These are phyloP conservation scores for Xylariaceae sp. DNA, from an alignment of 2,329 filamentous ascomycete species.

Conservation along the genomic window DNA sequence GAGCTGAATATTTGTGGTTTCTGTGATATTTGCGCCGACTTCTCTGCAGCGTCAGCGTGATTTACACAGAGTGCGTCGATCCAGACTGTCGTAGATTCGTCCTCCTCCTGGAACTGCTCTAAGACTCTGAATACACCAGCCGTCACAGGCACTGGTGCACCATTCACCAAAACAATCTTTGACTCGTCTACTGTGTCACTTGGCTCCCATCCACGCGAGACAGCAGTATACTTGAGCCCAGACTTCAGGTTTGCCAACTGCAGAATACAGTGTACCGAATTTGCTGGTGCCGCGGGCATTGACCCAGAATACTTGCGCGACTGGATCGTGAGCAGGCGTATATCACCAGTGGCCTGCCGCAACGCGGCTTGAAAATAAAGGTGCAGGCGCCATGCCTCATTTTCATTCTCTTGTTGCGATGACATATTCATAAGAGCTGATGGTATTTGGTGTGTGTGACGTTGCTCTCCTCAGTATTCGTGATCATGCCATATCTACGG, in stretches of 20 bases:
- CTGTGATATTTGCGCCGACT: conserved; percentile 16
- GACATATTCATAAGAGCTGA: too few relatives aligned
- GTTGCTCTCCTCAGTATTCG: too few relatives aligned
- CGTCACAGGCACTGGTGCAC: conserved; percentile 12
- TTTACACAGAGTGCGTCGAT: conserved; percentile 24
- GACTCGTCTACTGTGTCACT: conserved; percentile 9
- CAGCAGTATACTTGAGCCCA: conserved; percentile 11
- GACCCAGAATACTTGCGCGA: conserved; percentile 14
- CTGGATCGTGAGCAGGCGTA: conserved; percentile 20
- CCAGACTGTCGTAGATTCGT: conserved; percentile 15
- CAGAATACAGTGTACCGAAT: conserved; percentile 16
- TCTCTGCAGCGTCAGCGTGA: conserved; percentile 15
- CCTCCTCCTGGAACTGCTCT: conserved; percentile 9
- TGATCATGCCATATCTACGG: too few relatives aligned
- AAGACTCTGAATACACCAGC: conserved; percentile 11
- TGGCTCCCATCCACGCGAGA: conserved; percentile 14
- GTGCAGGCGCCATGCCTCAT: conserved; percentile 13
- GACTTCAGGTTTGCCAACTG: conserved; percentile 15
- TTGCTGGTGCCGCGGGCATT: conserved; percentile 6
- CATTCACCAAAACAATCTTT: conserved; percentile 15
- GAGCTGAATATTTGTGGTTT: conserved; percentile 12
- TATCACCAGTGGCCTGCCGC: conserved; percentile 16
- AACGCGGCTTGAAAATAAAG: conserved; percentile 18
- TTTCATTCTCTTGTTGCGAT: too few relatives aligned
- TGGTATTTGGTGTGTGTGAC: too few relatives aligned